phyloP scores from a whole-genome alignment of 2,329 filamentous ascomycete genomes.

The Tricladium varicosporioides region DNA sequence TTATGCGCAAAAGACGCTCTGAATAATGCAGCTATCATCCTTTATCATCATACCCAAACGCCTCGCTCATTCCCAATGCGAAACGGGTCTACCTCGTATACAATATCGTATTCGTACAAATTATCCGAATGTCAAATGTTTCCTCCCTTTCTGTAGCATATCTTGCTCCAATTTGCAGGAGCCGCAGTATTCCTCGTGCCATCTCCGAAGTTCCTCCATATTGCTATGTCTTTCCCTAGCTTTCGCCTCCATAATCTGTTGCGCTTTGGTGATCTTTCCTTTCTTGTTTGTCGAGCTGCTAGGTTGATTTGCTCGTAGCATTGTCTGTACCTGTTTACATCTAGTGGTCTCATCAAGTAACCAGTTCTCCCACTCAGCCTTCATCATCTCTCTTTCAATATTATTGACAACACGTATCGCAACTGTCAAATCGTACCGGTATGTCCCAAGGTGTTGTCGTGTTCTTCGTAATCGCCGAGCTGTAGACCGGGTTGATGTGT shows the following conservation, averaged over 20 bases:
- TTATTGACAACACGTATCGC: slow-evolving; percentile 87
- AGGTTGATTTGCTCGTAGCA: slow-evolving; percentile 40
- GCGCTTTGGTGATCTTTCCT: slow-evolving; percentile 19
- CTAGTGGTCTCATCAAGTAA: slow-evolving; percentile 73
- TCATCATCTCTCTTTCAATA: slow-evolving; percentile 81
- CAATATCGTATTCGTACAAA: slow-evolving; percentile 3
- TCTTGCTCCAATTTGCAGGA: slow-evolving; percentile 48
- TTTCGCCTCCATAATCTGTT: slow-evolving; percentile 23
- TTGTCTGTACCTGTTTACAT: slow-evolving; percentile 61
- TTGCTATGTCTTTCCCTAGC: slow-evolving; percentile 33
- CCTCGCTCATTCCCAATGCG: slow-evolving; percentile 6
- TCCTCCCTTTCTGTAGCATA: slow-evolving; percentile 21
- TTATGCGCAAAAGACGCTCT: background rate
- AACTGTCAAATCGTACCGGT: slow-evolving; percentile 87
- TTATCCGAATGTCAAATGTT: slow-evolving; percentile 27
- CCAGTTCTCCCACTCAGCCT: slow-evolving; percentile 93
- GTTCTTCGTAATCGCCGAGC: slow-evolving; percentile 69
- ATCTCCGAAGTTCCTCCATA: slow-evolving; percentile 47
- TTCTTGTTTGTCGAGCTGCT: slow-evolving; percentile 27
- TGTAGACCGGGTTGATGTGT: slow-evolving; percentile 50
- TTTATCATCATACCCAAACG: background rate
- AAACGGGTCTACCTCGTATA: background rate
- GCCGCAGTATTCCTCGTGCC: slow-evolving; percentile 60
- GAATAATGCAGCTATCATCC: background rate
- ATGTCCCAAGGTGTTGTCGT: slow-evolving; percentile 77